These are phyloP conservation scores for Plantago coronopus DNA, from an alignment of 305 asterid species.

Conservation along the genomic window DNA sequence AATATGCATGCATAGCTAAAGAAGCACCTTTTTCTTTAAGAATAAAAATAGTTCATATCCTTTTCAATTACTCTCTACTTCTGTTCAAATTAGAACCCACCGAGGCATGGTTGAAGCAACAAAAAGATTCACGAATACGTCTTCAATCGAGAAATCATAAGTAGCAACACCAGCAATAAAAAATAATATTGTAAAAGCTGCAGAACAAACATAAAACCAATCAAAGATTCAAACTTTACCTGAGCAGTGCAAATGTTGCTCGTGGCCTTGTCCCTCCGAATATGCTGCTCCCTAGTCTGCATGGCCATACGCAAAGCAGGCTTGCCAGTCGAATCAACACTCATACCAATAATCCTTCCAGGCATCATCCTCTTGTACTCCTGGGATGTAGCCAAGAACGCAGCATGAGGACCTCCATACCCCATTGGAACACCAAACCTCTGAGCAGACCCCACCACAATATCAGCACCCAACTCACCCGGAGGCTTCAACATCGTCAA, in stretches of 20 bases:
- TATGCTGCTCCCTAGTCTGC: constrained; percentile 98
- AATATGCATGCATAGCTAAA: constrained; percentile 7
- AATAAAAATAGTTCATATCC: neutral
- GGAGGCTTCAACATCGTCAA: constrained; percentile 91
- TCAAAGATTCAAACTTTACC: constrained; percentile 32
- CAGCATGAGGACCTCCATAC: constrained; percentile 98
- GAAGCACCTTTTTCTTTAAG: neutral
- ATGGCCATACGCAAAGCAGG: constrained; percentile 97
- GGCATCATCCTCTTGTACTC: constrained; percentile 99
- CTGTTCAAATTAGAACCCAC: constrained; percentile 1
- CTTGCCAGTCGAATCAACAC: constrained; percentile 85
- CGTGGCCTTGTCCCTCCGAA: constrained; percentile 92
- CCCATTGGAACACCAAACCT: constrained; percentile 99
- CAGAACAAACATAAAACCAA: constrained; percentile 1
- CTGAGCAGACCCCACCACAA: constrained; percentile 96
- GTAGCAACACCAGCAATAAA: neutral
- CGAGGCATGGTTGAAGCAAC: neutral
- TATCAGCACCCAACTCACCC: constrained; percentile 89
- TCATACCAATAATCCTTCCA: constrained; percentile 90
- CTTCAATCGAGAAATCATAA: neutral
- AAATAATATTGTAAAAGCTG: neutral
- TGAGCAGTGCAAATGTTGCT: constrained; percentile 99
- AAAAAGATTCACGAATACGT: neutral
- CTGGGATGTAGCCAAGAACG: constrained; percentile 93
- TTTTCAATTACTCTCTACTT: neutral